A percentile compares a stretch with the other conserved stretches of the same genome.
phyloP scores from a whole-genome alignment of 2,329 filamentous ascomycete species.

The Pyrenochaeta sp. region DNA sequence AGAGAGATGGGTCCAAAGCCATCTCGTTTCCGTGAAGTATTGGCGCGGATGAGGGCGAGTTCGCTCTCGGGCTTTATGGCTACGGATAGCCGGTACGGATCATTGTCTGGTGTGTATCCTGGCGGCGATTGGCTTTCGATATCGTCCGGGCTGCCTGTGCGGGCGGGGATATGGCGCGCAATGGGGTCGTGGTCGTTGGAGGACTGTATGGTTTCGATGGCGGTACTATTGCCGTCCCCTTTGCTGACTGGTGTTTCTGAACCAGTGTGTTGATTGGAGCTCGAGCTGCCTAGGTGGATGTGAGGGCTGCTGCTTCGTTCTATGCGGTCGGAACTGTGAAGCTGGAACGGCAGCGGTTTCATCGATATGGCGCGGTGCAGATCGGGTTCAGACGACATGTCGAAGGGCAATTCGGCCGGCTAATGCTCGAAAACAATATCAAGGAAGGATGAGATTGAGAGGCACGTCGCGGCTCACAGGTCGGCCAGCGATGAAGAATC shows the following conservation, averaged over 20 bases:
- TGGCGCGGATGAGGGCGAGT: conserved; percentile 79
- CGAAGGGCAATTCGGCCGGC: background rate
- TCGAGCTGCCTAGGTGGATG: conserved; percentile 28
- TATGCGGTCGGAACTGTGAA: conserved; percentile 36
- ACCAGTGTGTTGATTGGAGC: conserved; percentile 22
- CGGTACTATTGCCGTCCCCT: conserved; percentile 49
- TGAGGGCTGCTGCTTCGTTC: conserved; percentile 43
- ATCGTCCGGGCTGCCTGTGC: conserved; percentile 40
- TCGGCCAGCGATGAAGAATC: conserved; percentile 1
- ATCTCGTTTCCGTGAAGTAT: conserved; percentile 78
- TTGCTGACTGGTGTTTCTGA: conserved; percentile 24
- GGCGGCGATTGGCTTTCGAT: conserved; percentile 63
- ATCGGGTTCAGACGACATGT: conserved; percentile 54
- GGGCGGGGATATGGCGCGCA: conserved; percentile 44
- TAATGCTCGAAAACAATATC: background rate
- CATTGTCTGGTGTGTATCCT: conserved; percentile 69
- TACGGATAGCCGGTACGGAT: conserved; percentile 81
- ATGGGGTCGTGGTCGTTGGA: conserved; percentile 45
- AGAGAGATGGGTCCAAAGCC: conserved; percentile 56
- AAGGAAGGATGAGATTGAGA: background rate
- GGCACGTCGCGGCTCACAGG: background rate
- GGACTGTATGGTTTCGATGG: conserved; percentile 46
- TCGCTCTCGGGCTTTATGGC: conserved; percentile 81
- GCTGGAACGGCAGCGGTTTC: conserved; percentile 54
- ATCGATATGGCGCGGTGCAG: conserved; percentile 59